These are phyloP conservation scores for Chlorella variabilis DNA, from an alignment of 163 green algal species.

Conservation along the genomic window DNA sequence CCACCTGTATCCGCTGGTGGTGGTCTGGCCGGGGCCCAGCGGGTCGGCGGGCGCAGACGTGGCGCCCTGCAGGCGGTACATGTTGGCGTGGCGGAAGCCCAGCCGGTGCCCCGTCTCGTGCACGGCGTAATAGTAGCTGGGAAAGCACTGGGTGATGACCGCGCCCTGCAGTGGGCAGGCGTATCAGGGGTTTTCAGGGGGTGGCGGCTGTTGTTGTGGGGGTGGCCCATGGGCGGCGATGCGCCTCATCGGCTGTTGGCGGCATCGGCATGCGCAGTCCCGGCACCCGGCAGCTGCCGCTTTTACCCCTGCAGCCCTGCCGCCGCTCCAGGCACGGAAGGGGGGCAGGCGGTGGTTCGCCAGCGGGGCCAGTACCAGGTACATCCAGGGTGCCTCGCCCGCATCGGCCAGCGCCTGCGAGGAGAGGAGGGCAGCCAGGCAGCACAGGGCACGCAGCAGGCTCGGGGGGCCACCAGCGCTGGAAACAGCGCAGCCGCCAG, in stretches of 20 bases:
- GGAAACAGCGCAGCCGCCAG: too few relatives aligned
- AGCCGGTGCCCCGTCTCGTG: slow-evolving; percentile 38
- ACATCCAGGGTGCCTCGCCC: slow-evolving; percentile 16
- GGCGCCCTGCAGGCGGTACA: slow-evolving; percentile 29
- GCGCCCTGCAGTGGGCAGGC: slow-evolving; percentile 27
- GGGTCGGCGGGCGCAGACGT: background rate
- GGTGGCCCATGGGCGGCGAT: too few relatives aligned
- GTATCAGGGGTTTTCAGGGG: too few relatives aligned
- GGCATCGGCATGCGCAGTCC: too few relatives aligned
- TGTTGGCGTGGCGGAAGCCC: slow-evolving; percentile 44
- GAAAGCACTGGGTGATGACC: slow-evolving; percentile 43
- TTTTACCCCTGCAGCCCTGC: background rate
- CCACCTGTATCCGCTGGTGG: slow-evolving; percentile 29
- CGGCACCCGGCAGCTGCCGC: too few relatives aligned
- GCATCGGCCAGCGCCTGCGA: slow-evolving; percentile 17
- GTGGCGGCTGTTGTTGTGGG: too few relatives aligned
- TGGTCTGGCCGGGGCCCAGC: slow-evolving; percentile 18
- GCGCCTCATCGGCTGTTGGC: too few relatives aligned
- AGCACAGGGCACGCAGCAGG: background rate
- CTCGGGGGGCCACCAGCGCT: too few relatives aligned
- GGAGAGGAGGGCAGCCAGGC: background rate
- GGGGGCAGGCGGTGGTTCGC: background rate
- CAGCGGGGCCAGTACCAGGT: slow-evolving; percentile 25
- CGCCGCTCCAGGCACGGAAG: slow-evolving; percentile 36
- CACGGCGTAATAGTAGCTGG: slow-evolving; percentile 43